Conservation (phyloP, 495 filamentous ascomycete genomes). For the Trichocladium uniseriatum region DNA sequence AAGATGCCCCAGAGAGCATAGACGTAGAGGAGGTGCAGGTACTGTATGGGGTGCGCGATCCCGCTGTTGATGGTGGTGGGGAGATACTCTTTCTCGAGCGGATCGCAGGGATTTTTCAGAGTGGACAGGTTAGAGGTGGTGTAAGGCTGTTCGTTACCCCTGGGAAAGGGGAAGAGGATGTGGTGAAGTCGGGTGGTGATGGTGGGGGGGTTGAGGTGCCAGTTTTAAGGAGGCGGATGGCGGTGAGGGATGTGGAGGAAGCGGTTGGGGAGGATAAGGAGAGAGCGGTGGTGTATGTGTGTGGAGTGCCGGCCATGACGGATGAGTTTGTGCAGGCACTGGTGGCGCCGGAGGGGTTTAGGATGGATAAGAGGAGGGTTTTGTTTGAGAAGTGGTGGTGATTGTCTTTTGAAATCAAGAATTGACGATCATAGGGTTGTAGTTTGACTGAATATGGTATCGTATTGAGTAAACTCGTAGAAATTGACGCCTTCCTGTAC, state of each 20-base stretch:
- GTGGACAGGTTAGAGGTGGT: constrained; percentile 18
- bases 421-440: no score
- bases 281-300: constrained; percentile 61
- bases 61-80: constrained; percentile 12
- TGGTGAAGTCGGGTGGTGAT: constrained; percentile 13
- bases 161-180: constrained; percentile 5
- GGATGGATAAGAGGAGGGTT: constrained; percentile 48
- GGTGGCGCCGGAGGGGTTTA: constrained; percentile 38
- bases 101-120: constrained; percentile 27
- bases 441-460: no score
- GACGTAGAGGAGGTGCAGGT: constrained; percentile 14
- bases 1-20: background rate
- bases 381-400: constrained; percentile 89
- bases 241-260: constrained; percentile 38
- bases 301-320: constrained; percentile 72
- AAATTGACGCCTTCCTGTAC: no score
- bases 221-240: constrained; percentile 41
- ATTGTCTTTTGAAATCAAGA: background rate
- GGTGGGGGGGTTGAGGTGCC: constrained; percentile 25
- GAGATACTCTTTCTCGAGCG: constrained; percentile 39
- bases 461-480: no score
- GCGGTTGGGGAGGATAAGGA: constrained; percentile 41
- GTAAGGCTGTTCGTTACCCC: constrained; percentile 30
- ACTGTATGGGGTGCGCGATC: constrained; percentile 35
- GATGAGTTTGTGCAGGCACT: constrained; percentile 58